These are phyloP conservation scores for Fonsecaea erecta DNA, from an alignment of 2,329 filamentous ascomycete species.

Conservation along the genomic window DNA sequence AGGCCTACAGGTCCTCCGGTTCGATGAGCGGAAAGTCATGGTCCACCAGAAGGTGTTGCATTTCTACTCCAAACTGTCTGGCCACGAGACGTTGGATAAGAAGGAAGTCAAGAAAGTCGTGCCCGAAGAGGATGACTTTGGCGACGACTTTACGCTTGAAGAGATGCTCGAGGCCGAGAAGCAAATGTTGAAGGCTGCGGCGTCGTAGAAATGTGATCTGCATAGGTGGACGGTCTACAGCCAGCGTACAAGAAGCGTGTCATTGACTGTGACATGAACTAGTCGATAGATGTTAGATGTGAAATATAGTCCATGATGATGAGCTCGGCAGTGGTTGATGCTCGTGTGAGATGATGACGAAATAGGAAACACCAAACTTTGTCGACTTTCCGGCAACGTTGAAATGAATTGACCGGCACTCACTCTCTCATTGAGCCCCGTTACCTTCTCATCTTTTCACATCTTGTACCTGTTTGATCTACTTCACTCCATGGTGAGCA, in stretches of 20 bases:
- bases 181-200: conserved; percentile 18
- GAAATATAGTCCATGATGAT: background rate
- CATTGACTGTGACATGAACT: background rate
- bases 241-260: background rate
- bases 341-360: conserved; percentile 24
- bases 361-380: conserved; percentile 21
- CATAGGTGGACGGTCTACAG: background rate
- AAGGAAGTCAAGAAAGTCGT: conserved; percentile 28
- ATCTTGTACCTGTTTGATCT: background rate
- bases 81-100: conserved; percentile 62
- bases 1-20: conserved; percentile 84
- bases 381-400: conserved; percentile 1
- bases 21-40: conserved; percentile 90
- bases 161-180: conserved; percentile 30
- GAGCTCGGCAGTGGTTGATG: background rate
- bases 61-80: conserved; percentile 84
- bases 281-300: background rate
- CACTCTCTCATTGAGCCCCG: background rate
- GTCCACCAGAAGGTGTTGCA: conserved; percentile 83
- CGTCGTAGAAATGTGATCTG: background rate
- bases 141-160: conserved; percentile 40
- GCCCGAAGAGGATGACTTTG: conserved; percentile 53
- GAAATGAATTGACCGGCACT: background rate
- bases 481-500: background rate
- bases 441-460: background rate